Evolutionary conservation across 2,329 filamentous ascomycete genomes (phyloP).

Genomic region (Arthroderma uncinatum): DNA sequence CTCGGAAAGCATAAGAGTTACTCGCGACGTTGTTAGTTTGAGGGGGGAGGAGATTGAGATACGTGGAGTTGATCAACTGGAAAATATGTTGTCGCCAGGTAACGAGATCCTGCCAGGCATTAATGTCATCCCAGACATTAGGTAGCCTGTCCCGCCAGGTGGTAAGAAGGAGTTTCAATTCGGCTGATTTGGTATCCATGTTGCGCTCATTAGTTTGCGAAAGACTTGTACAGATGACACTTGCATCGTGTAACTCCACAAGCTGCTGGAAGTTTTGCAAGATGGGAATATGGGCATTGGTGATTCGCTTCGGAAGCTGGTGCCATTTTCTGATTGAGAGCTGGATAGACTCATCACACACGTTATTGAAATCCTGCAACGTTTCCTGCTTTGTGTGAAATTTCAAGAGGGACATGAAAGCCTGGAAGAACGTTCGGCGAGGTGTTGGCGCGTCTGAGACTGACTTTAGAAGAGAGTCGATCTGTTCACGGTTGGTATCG

Average conservation of each 20-base stretch:
- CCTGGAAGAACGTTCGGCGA: slow-evolving; percentile 89
- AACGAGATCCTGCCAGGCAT: slow-evolving; percentile 98
- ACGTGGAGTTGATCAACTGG: slow-evolving; percentile 88
- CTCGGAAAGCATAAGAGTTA: slow-evolving; percentile 89
- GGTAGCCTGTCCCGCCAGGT: slow-evolving; percentile 93
- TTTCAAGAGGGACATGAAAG: slow-evolving; percentile 93
- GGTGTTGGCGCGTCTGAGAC: slow-evolving; percentile 96
- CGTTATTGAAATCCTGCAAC: slow-evolving; percentile 67
- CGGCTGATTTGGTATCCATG: slow-evolving; percentile 85
- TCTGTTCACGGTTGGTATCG: slow-evolving; percentile 70
- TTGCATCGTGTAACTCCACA: slow-evolving; percentile 94
- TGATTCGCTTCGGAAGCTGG: slow-evolving; percentile 85
- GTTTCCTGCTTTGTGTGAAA: slow-evolving; percentile 81
- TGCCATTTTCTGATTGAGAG: slow-evolving; percentile 97
- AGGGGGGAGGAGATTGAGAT: slow-evolving; percentile 70
- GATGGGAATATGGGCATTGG: slow-evolving; percentile 87
- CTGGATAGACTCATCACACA: slow-evolving; percentile 95
- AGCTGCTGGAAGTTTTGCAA: slow-evolving; percentile 97
- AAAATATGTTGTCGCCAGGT: slow-evolving; percentile 99
- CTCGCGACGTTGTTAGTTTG: slow-evolving; percentile 72
- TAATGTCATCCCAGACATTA: slow-evolving; percentile 99
- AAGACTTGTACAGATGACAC: slow-evolving; percentile 87
- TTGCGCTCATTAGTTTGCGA: slow-evolving; percentile 73
- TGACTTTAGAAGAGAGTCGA: slow-evolving; percentile 89
- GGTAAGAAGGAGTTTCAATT: slow-evolving; percentile 83